Evolutionary conservation across 371 early-diverging fungal genomes (phyloP), one percentile per base, ranked within the genome.

Genomic region (Rhizomucor pusillus): DNA sequence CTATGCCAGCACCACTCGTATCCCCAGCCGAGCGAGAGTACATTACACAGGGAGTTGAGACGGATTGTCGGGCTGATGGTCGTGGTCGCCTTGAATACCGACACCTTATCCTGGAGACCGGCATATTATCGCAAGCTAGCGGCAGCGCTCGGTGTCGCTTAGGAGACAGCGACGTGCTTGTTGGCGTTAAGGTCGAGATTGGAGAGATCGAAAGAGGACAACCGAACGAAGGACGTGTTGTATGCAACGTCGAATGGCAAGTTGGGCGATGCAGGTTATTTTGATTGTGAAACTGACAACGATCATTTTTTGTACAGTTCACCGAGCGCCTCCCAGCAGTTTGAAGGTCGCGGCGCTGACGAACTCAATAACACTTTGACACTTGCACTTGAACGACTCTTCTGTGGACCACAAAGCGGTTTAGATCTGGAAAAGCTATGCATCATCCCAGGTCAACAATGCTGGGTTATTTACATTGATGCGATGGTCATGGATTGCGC

Each of bases 171-270:
- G 93, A 94, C 56, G 87, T 96, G 0, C 75, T 97, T 16, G 95
- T 95, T 14, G 95, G 98, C 29, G 83, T 96, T 65, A 95, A 94
- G 65, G 92, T 90, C 3, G 94, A 93, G 57, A 86, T 95, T 44
- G 91, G 86, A 25, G 74, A 80, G 23, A 80, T 90, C 40, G 83
- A 87, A 25, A 80, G 66, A 5, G 80, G 67, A 6, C 76, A 71
- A 37, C 72, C 73, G 12, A 75, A 82, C 47, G 48, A 63, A 48
- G 95, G 94, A 13, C 72, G 88, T 20, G 72, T 95, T 34, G 70
- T 90, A 9, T 92, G 93, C 78, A 85, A 82, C 56, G 94, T 92
- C 0, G 95, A 91, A 69, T 94, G 93, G 87, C 90, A 57, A 46
- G 34, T 7, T 35, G 1, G 18, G 35, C 19, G 0, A 36, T 54